Evolutionary conservation across 2,329 filamentous ascomycete genomes (phyloP).

Genomic region (Trichoderma guizhouense): DNA sequence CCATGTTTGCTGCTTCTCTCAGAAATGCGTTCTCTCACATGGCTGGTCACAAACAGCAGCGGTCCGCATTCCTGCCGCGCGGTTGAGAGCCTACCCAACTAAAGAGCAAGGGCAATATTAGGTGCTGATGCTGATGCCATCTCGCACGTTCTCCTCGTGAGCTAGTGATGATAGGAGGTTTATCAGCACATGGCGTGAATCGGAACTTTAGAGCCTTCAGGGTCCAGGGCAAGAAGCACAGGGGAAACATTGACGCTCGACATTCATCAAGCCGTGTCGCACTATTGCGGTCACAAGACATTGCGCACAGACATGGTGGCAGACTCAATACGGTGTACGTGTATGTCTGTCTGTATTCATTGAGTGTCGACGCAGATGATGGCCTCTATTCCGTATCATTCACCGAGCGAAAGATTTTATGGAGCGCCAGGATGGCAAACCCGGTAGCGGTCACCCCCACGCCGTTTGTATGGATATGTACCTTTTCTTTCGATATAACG

Average conservation of each 20-base stretch:
- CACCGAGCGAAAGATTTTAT: neutral
- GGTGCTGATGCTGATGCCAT: neutral
- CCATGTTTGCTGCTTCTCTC: neutral
- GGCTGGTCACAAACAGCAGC: neutral
- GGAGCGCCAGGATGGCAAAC: neutral
- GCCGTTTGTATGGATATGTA: neutral
- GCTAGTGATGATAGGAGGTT: neutral
- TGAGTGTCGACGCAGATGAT: neutral
- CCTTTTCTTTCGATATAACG: neutral
- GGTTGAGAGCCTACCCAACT: neutral
- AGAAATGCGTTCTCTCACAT: neutral
- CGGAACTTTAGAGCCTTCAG: neutral
- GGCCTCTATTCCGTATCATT: neutral
- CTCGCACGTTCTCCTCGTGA: neutral
- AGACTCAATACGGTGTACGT: neutral
- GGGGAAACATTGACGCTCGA: neutral
- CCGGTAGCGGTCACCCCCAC: neutral
- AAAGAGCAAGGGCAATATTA: neutral
- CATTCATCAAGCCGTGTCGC: neutral
- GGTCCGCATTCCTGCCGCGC: neutral
- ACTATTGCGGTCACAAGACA: neutral
- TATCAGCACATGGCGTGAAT: neutral
- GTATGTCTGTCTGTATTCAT: neutral
- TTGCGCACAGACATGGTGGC: neutral
- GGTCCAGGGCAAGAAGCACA: neutral